Percentiles rank a stretch among this genome's conserved stretches.
Conservation (phyloP, 441 rosid species). For the Erodium trifolium region DNA sequence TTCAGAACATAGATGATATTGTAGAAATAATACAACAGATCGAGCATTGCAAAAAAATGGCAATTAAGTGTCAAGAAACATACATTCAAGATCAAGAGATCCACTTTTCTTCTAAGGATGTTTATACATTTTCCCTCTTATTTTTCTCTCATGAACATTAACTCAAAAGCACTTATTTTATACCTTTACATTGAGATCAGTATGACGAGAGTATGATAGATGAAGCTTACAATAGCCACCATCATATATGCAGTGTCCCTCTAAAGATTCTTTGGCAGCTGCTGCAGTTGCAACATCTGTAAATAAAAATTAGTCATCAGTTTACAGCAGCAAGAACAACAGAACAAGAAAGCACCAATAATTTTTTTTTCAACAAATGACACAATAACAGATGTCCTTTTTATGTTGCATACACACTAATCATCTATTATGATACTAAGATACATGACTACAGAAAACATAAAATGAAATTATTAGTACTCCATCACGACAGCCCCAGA, state of each 20-base stretch:
- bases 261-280: conserved; percentile 83
- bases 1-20: conserved; percentile 6
- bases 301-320: conserved; percentile 16
- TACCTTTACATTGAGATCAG: conserved; percentile 99
- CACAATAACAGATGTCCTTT: no score
- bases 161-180: conserved; percentile 57
- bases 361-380: no score
- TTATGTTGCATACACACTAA: no score
- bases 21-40: background rate
- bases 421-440: no score
- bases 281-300: conserved; percentile 80
- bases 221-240: conserved; percentile 99
- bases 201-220: conserved; percentile 99
- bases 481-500: no score
- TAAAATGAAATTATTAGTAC: no score
- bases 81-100: conserved; percentile 34
- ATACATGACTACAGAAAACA: no score
- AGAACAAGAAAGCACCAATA: no score
- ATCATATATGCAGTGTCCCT: conserved; percentile 99
- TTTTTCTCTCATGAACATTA: conserved; percentile 38
- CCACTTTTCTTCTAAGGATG: conserved; percentile 19
- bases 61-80: conserved; percentile 41
- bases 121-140: conserved; percentile 6
- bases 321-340: no score
- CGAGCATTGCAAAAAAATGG: conserved; percentile 5